phyloP scores from a whole-genome alignment of 768 basidiomycete species.

The Leucocoprinus birnbaumii region DNA sequence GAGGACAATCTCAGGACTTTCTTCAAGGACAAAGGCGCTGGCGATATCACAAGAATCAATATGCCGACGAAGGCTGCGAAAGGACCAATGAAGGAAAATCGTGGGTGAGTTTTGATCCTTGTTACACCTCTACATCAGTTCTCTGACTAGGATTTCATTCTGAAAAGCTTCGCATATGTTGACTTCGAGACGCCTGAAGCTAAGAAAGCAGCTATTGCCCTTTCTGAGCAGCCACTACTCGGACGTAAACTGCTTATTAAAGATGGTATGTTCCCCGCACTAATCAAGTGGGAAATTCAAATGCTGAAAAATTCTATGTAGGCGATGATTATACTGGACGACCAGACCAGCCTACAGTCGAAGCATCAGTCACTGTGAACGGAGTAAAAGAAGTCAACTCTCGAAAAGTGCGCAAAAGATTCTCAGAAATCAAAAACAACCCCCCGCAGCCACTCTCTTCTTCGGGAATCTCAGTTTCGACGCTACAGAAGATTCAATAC shows the following conservation, averaged over 20 bases:
- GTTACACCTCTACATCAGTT: conserved; percentile 11
- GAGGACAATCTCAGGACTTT: conserved; percentile 65
- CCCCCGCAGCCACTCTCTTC: conserved; percentile 84
- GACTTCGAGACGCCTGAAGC: conserved; percentile 83
- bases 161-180: conserved; percentile 87
- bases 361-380: conserved; percentile 27
- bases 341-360: conserved; percentile 44
- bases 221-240: conserved; percentile 79
- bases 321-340: conserved; percentile 75
- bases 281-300: background rate
- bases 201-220: conserved; percentile 69
- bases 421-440: conserved; percentile 74
- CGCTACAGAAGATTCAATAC: conserved; percentile 75
- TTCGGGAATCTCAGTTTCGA: conserved; percentile 92
- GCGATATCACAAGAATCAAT: conserved; percentile 77
- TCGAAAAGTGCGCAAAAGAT: conserved; percentile 80
- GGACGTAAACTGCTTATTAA: conserved; percentile 92
- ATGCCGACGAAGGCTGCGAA: conserved; percentile 75
- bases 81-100: conserved; percentile 59
- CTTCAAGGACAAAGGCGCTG: conserved; percentile 55
- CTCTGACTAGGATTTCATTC: background rate
- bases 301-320: conserved; percentile 24
- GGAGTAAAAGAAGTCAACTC: conserved; percentile 33
- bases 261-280: conserved; percentile 56
- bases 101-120: conserved; percentile 55